These are phyloP conservation scores for Hirsutella rhossiliensis DNA, from an alignment of 2,329 filamentous ascomycete species.

Conservation along the genomic window DNA sequence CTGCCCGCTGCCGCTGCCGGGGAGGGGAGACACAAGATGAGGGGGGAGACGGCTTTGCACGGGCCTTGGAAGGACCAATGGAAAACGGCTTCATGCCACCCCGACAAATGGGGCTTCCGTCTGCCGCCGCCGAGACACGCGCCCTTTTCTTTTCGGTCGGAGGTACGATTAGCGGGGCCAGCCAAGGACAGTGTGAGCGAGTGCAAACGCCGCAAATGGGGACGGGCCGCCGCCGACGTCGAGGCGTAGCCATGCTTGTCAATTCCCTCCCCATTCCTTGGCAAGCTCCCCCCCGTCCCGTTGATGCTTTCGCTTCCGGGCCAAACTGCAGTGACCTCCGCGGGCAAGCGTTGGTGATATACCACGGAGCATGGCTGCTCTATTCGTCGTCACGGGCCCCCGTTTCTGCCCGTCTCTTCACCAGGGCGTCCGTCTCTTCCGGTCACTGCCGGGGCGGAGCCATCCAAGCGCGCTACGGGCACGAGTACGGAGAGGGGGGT, in stretches of 20 bases:
- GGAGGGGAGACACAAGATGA: not conserved
- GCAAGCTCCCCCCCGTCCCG: not conserved
- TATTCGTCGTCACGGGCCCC: not conserved
- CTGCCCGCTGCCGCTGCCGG: not conserved
- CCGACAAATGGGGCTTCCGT: not conserved
- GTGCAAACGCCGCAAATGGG: not conserved
- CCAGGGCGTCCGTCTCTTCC: conserved; percentile 1
- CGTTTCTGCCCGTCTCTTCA: not conserved
- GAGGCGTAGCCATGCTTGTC: not conserved
- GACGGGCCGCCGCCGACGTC: not conserved
- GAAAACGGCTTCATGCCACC: not conserved
- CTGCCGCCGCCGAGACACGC: not conserved
- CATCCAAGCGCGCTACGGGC: not conserved
- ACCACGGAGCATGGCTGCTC: not conserved
- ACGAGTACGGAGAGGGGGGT: not conserved
- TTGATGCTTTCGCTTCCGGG: no score
- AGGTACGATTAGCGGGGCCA: not conserved
- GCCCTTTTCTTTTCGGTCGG: not conserved
- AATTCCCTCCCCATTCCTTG: not conserved
- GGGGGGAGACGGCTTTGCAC: not conserved
- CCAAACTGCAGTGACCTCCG: no score
- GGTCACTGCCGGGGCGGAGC: not conserved
- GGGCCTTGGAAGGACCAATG: not conserved
- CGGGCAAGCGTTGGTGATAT: no score
- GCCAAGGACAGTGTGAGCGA: not conserved